These are phyloP conservation scores for Lumnitzera racemosa DNA, from an alignment of 345 rosid species.

Conservation along the genomic window DNA sequence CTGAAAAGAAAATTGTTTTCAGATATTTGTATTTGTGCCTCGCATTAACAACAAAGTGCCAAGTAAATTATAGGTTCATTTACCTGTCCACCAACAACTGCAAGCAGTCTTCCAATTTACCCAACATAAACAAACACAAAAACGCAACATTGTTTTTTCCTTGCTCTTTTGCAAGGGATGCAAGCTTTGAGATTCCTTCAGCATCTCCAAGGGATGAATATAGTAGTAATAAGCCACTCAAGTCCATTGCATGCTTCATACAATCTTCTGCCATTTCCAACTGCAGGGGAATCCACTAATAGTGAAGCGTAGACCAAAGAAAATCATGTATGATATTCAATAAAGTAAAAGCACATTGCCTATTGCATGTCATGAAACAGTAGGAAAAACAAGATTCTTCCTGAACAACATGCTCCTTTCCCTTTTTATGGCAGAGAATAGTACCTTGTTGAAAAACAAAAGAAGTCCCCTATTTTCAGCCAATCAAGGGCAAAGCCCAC, in stretches of 20 bases:
- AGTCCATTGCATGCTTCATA: conserved; percentile 83
- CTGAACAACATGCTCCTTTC: too few species aligned
- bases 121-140: conserved; percentile 87
- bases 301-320: conserved; percentile 2
- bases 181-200: conserved; percentile 79
- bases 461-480: too few species aligned
- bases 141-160: conserved; percentile 98
- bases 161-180: conserved; percentile 81
- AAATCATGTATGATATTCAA: not conserved
- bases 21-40: not conserved
- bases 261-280: conserved; percentile 98
- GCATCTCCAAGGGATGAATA: conserved; percentile 97
- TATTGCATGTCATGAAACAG: too few species aligned
- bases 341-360: not conserved
- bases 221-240: conserved; percentile 92
- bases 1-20: conserved; percentile 35
- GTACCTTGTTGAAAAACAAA: too few species aligned
- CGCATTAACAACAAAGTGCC: too few species aligned
- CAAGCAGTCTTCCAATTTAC: conserved; percentile 93
- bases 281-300: conserved; percentile 34
- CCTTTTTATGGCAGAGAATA: too few species aligned
- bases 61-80: conserved; percentile 10
- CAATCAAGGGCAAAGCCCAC: too few species aligned
- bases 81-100: conserved; percentile 92
- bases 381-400: too few species aligned